phyloP scores from a whole-genome alignment of 306 rosid genomes.

The cucumber (Cucumis sativus) region Cucumber_9930_V3 NC_026656.2:11944001-11944500 shows the following conservation, averaged over 20 bases:
- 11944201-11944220: slow-evolving; percentile 71
- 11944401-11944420: background rate
- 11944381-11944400: background rate
- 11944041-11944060: slow-evolving; percentile 75
- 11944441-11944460: background rate
- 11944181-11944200: slow-evolving; percentile 59
- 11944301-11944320: background rate
- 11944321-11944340: background rate
- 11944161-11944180: slow-evolving; percentile 83
- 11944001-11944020: slow-evolving; percentile 74
- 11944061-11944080: slow-evolving; percentile 61
- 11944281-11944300: background rate
- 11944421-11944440: background rate
- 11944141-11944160: slow-evolving; percentile 47
- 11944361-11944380: background rate
- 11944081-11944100: slow-evolving; percentile 79
- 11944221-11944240: slow-evolving; percentile 40
- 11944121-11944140: slow-evolving; percentile 51
- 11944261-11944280: background rate
- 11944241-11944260: background rate
- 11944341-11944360: background rate
- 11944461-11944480: background rate
- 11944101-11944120: slow-evolving; percentile 66
- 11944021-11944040: slow-evolving; percentile 58
- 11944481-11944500: background rate